phyloP scores from a whole-genome alignment of 345 rosid genomes.

The Populus tremula region DNA sequence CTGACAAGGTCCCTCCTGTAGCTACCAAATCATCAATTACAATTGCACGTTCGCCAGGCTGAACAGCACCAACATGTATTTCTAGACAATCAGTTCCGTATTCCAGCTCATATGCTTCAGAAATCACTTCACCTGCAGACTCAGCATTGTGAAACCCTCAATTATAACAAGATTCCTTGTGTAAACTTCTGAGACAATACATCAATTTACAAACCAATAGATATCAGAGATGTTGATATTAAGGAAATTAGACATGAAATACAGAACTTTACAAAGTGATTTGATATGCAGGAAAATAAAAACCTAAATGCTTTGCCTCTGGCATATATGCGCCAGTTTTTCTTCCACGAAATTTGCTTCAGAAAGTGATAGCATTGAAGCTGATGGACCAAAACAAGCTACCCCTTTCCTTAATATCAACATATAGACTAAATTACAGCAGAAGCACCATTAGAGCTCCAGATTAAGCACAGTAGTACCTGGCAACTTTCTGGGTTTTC shows the following conservation, averaged over 20 bases:
- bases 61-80: constrained; percentile 78
- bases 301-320: background rate
- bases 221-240: background rate
- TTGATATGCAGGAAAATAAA: background rate
- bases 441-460: background rate
- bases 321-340: no score
- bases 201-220: background rate
- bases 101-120: constrained; percentile 70
- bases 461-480: constrained; percentile 31
- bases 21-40: constrained; percentile 85
- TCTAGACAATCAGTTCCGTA: constrained; percentile 83
- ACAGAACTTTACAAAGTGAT: background rate
- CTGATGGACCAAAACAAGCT: background rate
- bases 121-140: constrained; percentile 60
- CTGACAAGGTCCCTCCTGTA: constrained; percentile 82
- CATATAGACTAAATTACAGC: background rate
- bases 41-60: constrained; percentile 60
- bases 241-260: background rate
- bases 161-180: background rate
- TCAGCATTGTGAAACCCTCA: background rate
- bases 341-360: no score
- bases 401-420: background rate
- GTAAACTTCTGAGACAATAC: background rate
- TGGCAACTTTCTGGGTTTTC: constrained; percentile 83
- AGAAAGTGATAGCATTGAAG: background rate